Evolutionary conservation across 1,284 basidiomycete species (phyloP).

Genomic region (Apiotrichum porosum): DNA sequence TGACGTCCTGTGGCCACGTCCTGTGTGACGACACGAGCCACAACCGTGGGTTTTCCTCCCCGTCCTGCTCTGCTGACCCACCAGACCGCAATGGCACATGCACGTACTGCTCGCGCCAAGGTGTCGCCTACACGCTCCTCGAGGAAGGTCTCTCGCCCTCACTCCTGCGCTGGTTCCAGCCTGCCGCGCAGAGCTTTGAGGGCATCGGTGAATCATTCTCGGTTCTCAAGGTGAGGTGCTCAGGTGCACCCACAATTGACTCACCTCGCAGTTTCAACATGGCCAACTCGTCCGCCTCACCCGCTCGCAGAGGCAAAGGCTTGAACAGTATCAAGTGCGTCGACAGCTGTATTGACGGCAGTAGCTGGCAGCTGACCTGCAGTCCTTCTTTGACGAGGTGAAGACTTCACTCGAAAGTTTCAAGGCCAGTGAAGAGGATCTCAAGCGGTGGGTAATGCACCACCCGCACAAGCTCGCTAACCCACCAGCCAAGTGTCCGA

Average conservation of each 20-base stretch:
- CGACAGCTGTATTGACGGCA: too few species aligned
- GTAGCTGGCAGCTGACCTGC: background rate
- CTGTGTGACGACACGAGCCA: conserved; percentile 30
- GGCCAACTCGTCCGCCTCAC: conserved; percentile 4
- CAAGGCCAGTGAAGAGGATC: background rate
- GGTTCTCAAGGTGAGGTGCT: background rate
- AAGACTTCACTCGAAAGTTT: background rate
- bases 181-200: background rate
- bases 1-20: conserved; percentile 42
- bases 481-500: background rate
- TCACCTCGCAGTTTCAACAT: conserved; percentile 13
- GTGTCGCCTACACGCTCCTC: conserved; percentile 9
- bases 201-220: background rate
- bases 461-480: background rate
- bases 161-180: conserved; percentile 1
- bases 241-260: background rate
- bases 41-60: conserved; percentile 17
- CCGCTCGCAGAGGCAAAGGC: background rate
- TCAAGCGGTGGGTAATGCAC: background rate
- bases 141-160: conserved; percentile 3
- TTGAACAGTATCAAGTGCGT: conserved; percentile 6
- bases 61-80: background rate
- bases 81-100: conserved; percentile 19
- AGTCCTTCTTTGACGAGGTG: background rate
- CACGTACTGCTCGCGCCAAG: conserved; percentile 12